Conservation (phyloP, 495 filamentous ascomycete genomes). For the Penicillium daleae region DNA sequence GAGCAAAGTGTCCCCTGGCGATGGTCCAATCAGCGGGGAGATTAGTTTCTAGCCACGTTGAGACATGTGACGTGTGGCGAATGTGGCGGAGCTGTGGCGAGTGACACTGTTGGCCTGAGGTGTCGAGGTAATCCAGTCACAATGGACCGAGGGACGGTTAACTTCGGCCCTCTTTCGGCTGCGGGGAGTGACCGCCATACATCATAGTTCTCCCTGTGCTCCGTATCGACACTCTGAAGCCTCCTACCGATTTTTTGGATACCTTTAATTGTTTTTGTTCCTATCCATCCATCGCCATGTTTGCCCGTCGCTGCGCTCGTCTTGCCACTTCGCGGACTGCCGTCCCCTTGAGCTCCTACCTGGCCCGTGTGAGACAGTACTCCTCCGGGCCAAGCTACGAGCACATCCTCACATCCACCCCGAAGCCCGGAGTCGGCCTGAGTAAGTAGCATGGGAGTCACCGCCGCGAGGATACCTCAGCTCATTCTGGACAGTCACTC, state of each 20-base stretch:
- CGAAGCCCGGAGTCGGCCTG: slow-evolving; percentile 85
- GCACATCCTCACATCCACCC: slow-evolving; percentile 76
- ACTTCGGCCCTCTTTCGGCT: slow-evolving; percentile 33
- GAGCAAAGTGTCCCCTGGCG: slow-evolving; percentile 48
- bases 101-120: slow-evolving; percentile 14
- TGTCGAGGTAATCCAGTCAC: slow-evolving; percentile 12
- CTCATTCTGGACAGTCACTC: slow-evolving; percentile 65
- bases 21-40: slow-evolving; percentile 28
- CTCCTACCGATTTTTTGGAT: background rate
- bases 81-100: slow-evolving; percentile 2
- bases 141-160: slow-evolving; percentile 40
- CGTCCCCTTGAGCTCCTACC: slow-evolving; percentile 46
- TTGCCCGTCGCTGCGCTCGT: slow-evolving; percentile 58
- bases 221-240: background rate
- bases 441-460: slow-evolving; percentile 55
- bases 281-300: slow-evolving; percentile 46
- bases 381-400: slow-evolving; percentile 72
- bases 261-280: background rate
- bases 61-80: slow-evolving; percentile 24
- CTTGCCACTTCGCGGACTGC: slow-evolving; percentile 62
- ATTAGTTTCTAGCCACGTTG: slow-evolving; percentile 18
- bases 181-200: slow-evolving; percentile 30
- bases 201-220: slow-evolving; percentile 21
- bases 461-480: background rate
- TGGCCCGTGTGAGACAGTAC: slow-evolving; percentile 56